phyloP scores from a whole-genome alignment of 2,329 filamentous ascomycete species.

The Venturiaceae sp. region DNA sequence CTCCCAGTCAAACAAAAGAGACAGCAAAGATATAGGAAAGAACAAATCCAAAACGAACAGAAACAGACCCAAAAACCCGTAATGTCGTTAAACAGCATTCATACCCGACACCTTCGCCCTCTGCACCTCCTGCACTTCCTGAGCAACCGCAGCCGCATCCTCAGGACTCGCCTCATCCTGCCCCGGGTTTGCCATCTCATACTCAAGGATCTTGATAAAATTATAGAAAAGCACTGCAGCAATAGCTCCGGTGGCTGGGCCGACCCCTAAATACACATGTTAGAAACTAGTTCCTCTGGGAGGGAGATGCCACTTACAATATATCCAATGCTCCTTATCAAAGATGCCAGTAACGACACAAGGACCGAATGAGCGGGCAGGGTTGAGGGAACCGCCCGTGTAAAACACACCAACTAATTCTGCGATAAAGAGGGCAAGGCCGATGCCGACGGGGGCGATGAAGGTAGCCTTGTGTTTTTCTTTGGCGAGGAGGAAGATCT shows the following conservation, averaged over 20 bases:
- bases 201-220: slow-evolving; percentile 9
- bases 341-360: slow-evolving; percentile 8
- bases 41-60: no score
- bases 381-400: slow-evolving; percentile 8
- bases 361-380: slow-evolving; percentile 8
- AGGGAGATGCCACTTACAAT: slow-evolving; percentile 5
- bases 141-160: not conserved
- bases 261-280: slow-evolving; percentile 5
- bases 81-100: no score
- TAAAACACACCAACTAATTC: slow-evolving; percentile 8
- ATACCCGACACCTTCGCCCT: slow-evolving; percentile 1
- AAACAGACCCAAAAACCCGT: no score
- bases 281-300: not conserved
- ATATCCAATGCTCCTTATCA: slow-evolving; percentile 9
- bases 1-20: no score
- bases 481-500: slow-evolving; percentile 26
- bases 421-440: slow-evolving; percentile 11
- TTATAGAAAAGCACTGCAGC: slow-evolving; percentile 9
- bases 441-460: slow-evolving; percentile 25
- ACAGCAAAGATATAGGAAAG: no score
- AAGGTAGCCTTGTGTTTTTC: slow-evolving; percentile 33
- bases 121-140: not conserved
- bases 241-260: slow-evolving; percentile 4
- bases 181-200: slow-evolving; percentile 8
- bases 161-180: slow-evolving; percentile 5